Percentiles rank a stretch among this genome's conserved stretches.
phyloP scores from a whole-genome alignment of 2,329 filamentous ascomycete species.

The Emergomyces pasteurianus region DNA sequence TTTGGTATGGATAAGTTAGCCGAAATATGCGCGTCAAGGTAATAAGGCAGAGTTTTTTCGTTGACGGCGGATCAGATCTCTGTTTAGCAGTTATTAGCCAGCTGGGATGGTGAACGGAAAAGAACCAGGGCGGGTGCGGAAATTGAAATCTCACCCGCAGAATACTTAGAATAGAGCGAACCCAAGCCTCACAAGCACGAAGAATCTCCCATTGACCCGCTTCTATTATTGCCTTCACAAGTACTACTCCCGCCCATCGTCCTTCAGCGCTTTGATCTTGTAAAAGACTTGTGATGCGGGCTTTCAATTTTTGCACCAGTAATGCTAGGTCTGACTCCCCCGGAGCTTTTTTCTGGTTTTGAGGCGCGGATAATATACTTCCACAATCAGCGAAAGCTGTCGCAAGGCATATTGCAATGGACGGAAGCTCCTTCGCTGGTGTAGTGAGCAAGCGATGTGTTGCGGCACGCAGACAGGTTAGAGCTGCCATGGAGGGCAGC shows the following conservation, averaged over 20 bases:
- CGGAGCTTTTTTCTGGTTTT: slow-evolving; percentile 46
- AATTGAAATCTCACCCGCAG: slow-evolving; percentile 46
- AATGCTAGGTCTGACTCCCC: slow-evolving; percentile 53
- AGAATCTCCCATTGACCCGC: slow-evolving; percentile 75
- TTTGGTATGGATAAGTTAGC: slow-evolving; percentile 69
- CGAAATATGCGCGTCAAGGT: slow-evolving; percentile 73
- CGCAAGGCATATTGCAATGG: slow-evolving; percentile 57
- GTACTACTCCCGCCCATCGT: slow-evolving; percentile 62
- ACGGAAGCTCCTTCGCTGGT: slow-evolving; percentile 59
- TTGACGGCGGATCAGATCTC: slow-evolving; percentile 65
- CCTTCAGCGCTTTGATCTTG: slow-evolving; percentile 64
- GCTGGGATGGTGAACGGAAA: background rate
- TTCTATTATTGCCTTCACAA: slow-evolving; percentile 73
- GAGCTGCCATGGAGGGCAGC: slow-evolving; percentile 16
- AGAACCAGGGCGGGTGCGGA: background rate
- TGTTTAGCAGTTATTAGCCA: slow-evolving; percentile 21
- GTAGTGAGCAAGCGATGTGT: slow-evolving; percentile 52
- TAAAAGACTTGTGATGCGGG: slow-evolving; percentile 62
- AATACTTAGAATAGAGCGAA: slow-evolving; percentile 61
- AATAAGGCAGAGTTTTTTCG: slow-evolving; percentile 65
- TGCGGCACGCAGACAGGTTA: slow-evolving; percentile 30
- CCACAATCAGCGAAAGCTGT: slow-evolving; percentile 42
- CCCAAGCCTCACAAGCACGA: slow-evolving; percentile 61
- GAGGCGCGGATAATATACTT: slow-evolving; percentile 50
- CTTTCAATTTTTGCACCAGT: slow-evolving; percentile 72